Percentiles rank a stretch among this genome's conserved stretches.
Conservation (phyloP, 1,284 basidiomycete genomes). For the Puccinia hordei region DNA sequence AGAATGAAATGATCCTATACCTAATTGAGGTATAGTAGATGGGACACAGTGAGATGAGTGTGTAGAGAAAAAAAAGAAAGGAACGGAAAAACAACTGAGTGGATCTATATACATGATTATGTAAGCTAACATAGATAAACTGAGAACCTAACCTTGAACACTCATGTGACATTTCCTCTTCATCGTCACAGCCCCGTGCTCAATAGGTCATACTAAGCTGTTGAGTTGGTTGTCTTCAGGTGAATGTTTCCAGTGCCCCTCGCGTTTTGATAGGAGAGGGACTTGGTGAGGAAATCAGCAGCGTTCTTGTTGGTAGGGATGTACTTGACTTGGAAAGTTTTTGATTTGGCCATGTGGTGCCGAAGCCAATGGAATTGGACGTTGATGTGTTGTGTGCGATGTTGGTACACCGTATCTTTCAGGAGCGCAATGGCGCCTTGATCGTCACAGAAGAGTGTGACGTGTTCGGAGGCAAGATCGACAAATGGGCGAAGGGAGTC, state of each 20-base stretch:
- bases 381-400: neutral
- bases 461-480: neutral
- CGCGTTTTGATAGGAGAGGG: neutral
- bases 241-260: neutral
- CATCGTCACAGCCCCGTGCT: conserved; percentile 1
- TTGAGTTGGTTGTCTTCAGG: neutral
- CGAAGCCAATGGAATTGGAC: conserved; percentile 8
- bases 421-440: conserved; percentile 27
- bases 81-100: no score
- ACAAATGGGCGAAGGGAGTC: neutral
- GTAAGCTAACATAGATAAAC: no score
- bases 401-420: neutral
- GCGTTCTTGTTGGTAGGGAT: neutral
- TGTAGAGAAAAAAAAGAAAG: no score
- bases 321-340: neutral
- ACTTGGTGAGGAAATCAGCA: neutral
- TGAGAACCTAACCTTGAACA: no score
- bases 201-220: neutral
- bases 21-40: no score
- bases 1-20: no score
- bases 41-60: no score
- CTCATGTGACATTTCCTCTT: no score
- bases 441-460: neutral
- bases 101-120: no score
- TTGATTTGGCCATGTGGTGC: neutral